Base-by-base conservation (phyloP, 805 yeast species). In the Pichia membranifaciens region DNA sequence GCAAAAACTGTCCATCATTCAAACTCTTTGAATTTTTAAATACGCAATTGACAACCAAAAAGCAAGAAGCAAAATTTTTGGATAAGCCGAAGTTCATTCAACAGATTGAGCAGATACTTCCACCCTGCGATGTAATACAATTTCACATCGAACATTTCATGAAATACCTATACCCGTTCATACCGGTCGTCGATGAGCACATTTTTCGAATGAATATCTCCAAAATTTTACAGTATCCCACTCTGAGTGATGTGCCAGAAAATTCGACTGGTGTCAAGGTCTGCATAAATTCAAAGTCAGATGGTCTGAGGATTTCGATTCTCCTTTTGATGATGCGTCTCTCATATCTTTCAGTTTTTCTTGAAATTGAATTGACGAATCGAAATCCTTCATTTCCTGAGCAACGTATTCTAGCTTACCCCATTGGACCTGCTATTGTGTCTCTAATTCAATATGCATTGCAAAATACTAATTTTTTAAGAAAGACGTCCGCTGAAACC, bases 111-210 rank as follows among this genome's bases (percentile, higher is more conserved):
- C n/a, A 38, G 18, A 45, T 47, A 3, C 41, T 66, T 13, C 69
- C 71, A 2, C 46, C 59, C 5, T 60, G 60, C 44, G 58, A 55
- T 23, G 65, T 69, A 0, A 58, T 74, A 3, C 59, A 70, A 65
- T 49, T 57, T n/a, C 65, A 72, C 41, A 50, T 75, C 9, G 61
- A 67, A 21, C 55, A 66, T 36, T 76, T 67, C 47, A 72, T 75
- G 54, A 44, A 46, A 1, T 47, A 57, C 4, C 58, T 74, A 1
- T 72, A 74, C 52, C 78, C 80, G 4, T 72, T 67, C 43, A 62
- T 74, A 51, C 80, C 82, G 0, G 65, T 71, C 28, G 45, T 75
- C 20, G 78, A 75, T 50, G 78, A 74, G 50, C 34, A 22, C 0
- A 51, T 51, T n/a, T 71, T 74, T 45, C 62, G 58, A 37, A 45